These are phyloP conservation scores for Aphanomyces stellatus DNA, from an alignment of 352 stramenopile species.

Conservation along the genomic window DNA sequence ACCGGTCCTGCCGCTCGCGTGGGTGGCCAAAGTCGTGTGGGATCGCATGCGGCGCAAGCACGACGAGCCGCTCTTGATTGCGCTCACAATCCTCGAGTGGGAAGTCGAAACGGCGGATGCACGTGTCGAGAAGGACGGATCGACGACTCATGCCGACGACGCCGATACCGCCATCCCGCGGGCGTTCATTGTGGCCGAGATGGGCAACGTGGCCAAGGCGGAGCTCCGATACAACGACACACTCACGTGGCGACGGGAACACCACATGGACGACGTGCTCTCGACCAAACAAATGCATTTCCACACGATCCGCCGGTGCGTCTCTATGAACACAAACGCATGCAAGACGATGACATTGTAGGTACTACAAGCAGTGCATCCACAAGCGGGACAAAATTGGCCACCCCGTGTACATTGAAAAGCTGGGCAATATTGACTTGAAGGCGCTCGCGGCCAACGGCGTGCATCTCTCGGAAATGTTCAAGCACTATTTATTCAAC, in stretches of 20 bases:
- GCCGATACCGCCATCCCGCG: constrained; percentile 27
- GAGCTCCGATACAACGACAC: constrained; percentile 50
- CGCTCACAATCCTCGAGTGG: background rate
- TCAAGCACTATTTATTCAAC: constrained; percentile 74
- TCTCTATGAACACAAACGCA: background rate
- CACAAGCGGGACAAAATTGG: constrained; percentile 76
- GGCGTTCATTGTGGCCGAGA: constrained; percentile 55
- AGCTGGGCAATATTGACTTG: constrained; percentile 76
- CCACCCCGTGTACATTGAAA: constrained; percentile 74
- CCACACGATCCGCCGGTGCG: constrained; percentile 56
- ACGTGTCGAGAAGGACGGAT: background rate
- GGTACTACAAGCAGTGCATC: constrained; percentile 66
- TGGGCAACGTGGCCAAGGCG: constrained; percentile 53
- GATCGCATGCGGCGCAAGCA: background rate
- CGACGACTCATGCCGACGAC: background rate
- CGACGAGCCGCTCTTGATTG: background rate
- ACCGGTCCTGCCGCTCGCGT: background rate
- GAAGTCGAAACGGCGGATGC: no score
- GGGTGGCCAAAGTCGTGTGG: background rate
- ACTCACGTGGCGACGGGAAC: constrained; percentile 64
- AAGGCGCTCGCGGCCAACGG: constrained; percentile 48
- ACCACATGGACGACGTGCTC: constrained; percentile 62
- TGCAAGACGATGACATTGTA: constrained; percentile 21
- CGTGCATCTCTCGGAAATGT: constrained; percentile 55
- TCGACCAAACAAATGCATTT: constrained; percentile 48